Conservation (phyloP, 768 basidiomycete species). For the Tylopilus subfusipes region DNA sequence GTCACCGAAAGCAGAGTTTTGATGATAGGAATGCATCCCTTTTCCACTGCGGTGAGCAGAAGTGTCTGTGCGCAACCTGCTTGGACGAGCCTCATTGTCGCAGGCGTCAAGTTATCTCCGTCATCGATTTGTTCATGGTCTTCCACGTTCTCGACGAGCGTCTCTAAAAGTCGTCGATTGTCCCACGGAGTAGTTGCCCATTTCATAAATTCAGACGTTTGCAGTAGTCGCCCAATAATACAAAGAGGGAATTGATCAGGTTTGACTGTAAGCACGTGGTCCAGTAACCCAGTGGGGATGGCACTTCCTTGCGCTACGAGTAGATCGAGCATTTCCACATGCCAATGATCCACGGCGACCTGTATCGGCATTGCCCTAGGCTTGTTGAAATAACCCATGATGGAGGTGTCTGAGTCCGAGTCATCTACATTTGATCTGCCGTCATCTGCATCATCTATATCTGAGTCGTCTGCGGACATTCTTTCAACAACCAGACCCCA, state of each 20-base stretch:
- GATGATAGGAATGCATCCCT: not conserved
- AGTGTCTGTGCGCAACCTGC: conserved; percentile 1
- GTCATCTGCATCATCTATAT: too few species aligned
- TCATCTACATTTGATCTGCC: too few species aligned
- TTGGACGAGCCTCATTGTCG: not conserved
- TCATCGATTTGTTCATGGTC: too few species aligned
- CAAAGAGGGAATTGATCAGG: conserved; percentile 5
- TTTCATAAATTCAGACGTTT: not conserved
- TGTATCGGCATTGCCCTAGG: too few species aligned
- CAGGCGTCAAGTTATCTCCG: too few species aligned
- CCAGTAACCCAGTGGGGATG: not conserved
- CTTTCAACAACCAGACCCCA: too few species aligned
- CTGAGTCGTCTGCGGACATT: too few species aligned
- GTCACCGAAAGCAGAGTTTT: not conserved
- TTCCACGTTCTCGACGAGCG: not conserved
- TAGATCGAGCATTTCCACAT: not conserved
- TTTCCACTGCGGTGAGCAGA: conserved; percentile 6
- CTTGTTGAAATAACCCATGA: too few species aligned
- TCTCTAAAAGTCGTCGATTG: not conserved
- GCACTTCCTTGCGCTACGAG: not conserved
- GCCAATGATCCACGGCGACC: too few species aligned
- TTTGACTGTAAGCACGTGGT: not conserved
- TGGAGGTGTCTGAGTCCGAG: too few species aligned
- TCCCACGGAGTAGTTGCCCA: not conserved
- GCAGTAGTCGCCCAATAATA: not conserved